Base-by-base conservation (phyloP, 495 filamentous ascomycete species). In the Penicillium malachiteum region DNA sequence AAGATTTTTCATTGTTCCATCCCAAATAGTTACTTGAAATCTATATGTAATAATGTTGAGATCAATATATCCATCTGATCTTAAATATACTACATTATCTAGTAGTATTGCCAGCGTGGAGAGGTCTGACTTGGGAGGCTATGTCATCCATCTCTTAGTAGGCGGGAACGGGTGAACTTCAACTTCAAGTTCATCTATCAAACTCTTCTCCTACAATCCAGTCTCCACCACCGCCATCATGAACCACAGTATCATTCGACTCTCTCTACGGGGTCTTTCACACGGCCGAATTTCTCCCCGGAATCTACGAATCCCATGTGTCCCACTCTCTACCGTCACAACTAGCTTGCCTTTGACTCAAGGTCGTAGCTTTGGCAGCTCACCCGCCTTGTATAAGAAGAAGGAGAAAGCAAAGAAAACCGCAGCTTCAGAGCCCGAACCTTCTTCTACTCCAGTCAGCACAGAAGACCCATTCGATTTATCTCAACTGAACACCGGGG, bases 401-500 rank as follows among this genome's bases (percentile, higher is more conserved):
- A 74, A 71, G 39, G 72, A 73, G 48, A 75, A 74, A 52, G 34
- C 52, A 32, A 72, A 69, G 53, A 62, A 61, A 50, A 14, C 14
- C 40, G 43, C 60, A n/a, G 21, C 44, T 56, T 34, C 53, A 16
- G 34, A 37, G 16, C 21, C 21, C 21, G 39, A 35, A 7, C n/a
- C 48, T 11, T 64, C 49, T 12, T 47, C 44, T 31, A 62, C 53
- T 14, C 45, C 56, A 1, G 65, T 52, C 5, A 39, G 65, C 37
- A 52, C 67, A 0, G 72, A 76, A 1, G 83, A 92, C 61, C 87
- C 88, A 5, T 84, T 80, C 65, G 85, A 92, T 71, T 81, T 94
- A 56, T 78, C 81, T 7, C 72, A 79, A 57, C 74, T 96, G 10
- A 74, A 85, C 35, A 64, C 75, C 31, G 78, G 79, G n/a, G 84